Evolutionary conservation across 768 basidiomycete genomes (phyloP).

Genomic region (Boletus rufocinnamomeus): DNA sequence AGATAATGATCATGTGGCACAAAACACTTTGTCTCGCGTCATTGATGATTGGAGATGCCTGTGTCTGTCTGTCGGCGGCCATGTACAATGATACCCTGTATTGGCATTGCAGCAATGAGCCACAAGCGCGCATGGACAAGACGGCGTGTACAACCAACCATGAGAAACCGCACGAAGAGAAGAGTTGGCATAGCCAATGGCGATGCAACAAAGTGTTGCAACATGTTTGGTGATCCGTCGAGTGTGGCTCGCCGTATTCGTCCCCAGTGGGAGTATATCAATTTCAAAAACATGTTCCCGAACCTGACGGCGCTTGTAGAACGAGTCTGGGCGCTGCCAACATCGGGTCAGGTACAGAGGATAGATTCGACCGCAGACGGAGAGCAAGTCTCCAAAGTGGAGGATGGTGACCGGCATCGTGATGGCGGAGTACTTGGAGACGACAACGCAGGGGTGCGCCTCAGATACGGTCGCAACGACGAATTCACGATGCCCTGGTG

Average conservation of each 20-base stretch:
- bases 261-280: neutral
- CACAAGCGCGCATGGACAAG: neutral
- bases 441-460: neutral
- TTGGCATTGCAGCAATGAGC: neutral
- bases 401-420: slow-evolving; percentile 1
- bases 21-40: neutral
- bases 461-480: neutral
- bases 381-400: neutral
- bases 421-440: neutral
- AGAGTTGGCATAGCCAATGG: neutral
- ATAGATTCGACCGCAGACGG: neutral
- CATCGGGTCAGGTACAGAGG: neutral
- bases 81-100: neutral
- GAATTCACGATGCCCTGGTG: no score
- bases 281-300: neutral
- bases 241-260: neutral
- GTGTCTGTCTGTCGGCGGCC: neutral
- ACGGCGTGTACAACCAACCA: neutral
- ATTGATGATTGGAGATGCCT: neutral
- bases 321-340: neutral
- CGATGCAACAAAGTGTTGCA: neutral
- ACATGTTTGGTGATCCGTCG: neutral
- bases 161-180: neutral
- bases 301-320: neutral
- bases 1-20: neutral